phyloP scores from a whole-genome alignment of 192 early-diverging fungal genomes.

The Spizellomyces sp. region DNA sequence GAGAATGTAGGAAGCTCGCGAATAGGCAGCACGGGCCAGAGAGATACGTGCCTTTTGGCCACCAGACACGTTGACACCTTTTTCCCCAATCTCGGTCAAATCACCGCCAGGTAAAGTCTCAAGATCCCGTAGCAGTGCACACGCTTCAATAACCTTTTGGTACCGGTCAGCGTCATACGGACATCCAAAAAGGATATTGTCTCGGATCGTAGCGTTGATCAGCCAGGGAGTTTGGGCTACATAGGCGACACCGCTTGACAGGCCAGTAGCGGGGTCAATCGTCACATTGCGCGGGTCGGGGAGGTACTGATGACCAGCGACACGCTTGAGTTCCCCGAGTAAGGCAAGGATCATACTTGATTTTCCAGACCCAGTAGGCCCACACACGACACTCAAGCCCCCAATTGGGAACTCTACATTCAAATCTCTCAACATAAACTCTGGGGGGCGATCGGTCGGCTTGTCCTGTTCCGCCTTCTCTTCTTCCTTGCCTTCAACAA shows the following conservation, averaged over 20 bases:
- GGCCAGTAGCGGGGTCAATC: not conserved
- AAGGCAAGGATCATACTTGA: slow-evolving; percentile 73
- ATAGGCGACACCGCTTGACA: slow-evolving; percentile 65
- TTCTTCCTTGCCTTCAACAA: not conserved
- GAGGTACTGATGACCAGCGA: slow-evolving; percentile 35
- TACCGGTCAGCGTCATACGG: slow-evolving; percentile 78
- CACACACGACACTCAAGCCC: slow-evolving; percentile 64
- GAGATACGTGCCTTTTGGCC: slow-evolving; percentile 88
- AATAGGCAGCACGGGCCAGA: slow-evolving; percentile 60
- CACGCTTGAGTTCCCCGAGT: slow-evolving; percentile 71
- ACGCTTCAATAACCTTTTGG: slow-evolving; percentile 75
- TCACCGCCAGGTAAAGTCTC: slow-evolving; percentile 83
- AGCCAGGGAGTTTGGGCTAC: slow-evolving; percentile 76
- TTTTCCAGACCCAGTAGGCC: slow-evolving; percentile 89
- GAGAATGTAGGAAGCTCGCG: slow-evolving; percentile 10
- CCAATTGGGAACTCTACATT: slow-evolving; percentile 32
- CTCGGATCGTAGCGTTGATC: slow-evolving; percentile 57
- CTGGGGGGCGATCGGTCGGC: not conserved
- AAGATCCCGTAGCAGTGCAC: slow-evolving; percentile 86
- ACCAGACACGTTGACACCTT: slow-evolving; percentile 44
- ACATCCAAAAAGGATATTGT: slow-evolving; percentile 83
- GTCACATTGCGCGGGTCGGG: slow-evolving; percentile 13
- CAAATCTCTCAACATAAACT: slow-evolving; percentile 46
- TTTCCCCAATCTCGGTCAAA: slow-evolving; percentile 79
- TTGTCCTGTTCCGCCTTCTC: not conserved